Conservation (phyloP, 305 asterid genomes). For the Plantago coronopus region DNA sequence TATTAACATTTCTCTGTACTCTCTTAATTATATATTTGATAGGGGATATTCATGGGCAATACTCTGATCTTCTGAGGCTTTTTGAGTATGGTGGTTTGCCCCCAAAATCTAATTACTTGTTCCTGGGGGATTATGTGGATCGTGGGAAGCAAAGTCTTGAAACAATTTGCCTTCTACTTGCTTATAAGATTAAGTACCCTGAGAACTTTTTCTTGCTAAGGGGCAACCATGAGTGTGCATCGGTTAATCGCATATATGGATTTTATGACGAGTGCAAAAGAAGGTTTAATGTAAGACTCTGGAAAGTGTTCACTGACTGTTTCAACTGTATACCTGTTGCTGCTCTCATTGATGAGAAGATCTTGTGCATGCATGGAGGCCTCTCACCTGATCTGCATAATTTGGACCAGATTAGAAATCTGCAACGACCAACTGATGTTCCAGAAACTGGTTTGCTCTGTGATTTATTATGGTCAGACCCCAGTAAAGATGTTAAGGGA, state of each 20-base stretch:
- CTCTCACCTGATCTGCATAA: conserved; percentile 70
- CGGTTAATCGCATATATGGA: conserved; percentile 78
- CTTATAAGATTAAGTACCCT: conserved; percentile 73
- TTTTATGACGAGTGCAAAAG: conserved; percentile 84
- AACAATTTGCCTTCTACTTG: conserved; percentile 76
- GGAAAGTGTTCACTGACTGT: conserved; percentile 79
- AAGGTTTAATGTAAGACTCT: conserved; percentile 63
- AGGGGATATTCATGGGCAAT: conserved; percentile 89
- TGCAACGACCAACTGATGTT: conserved; percentile 72
- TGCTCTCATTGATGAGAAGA: conserved; percentile 76
- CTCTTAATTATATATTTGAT: conserved; percentile 11
- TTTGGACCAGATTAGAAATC: conserved; percentile 68
- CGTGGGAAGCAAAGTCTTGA: conserved; percentile 88
- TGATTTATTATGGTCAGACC: conserved; percentile 81
- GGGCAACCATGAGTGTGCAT: conserved; percentile 89
- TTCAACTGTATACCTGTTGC: conserved; percentile 84
- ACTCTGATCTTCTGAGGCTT: conserved; percentile 76
- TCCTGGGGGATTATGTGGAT: conserved; percentile 81
- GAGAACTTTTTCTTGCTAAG: conserved; percentile 82
- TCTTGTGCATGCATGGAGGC: conserved; percentile 89
- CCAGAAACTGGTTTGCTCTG: conserved; percentile 81
- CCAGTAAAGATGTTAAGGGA: conserved; percentile 71
- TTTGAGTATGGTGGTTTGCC: conserved; percentile 79
- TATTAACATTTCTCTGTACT: not conserved
- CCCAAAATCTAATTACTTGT: conserved; percentile 68